Evolutionary conservation across 2,329 filamentous ascomycete genomes (phyloP), one percentile per base, ranked within the genome.

Genomic region (Pleomassaria siparia): DNA sequence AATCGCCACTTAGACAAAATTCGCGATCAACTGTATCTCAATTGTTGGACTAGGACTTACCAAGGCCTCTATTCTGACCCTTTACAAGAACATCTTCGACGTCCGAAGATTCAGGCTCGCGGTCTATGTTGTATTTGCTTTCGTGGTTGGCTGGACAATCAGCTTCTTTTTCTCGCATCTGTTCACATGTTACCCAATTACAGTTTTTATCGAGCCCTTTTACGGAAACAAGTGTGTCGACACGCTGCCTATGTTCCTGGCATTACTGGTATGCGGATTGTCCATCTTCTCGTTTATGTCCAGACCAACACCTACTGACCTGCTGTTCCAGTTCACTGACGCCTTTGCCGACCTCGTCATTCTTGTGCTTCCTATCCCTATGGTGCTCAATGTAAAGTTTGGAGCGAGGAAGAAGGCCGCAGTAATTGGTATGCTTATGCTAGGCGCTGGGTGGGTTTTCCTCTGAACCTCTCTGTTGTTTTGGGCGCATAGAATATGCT

Each of bases 81-180:
- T 64, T 26, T 66, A 66, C 49, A 62, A 58, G 33, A 59, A 59
- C 33, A 63, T 68, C 22, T 63, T 68, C 43, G 47, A 53, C 7
- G 50, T 58, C 8, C 54, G 36, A 29, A 60, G 53, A 18, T 59
- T 58, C 36, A 53, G 53, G 11, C 50, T 62, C 8, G 46, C 47
- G 6, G 55, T 67, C 18, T 57, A 56, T 28, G n/a, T 46, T 15
- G 53, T 58, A 20, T 54, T 62, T 24, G 56, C 33, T 2, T 49
- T 59, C 13, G 56, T 64, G 8, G 43, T 60, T 18, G 42, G 43
- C 32, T 66, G 62, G 62, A 59, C 59, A 4, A 26, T 64, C 30
- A 50, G 54, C 45, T 63, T 64, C 43, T 49, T 55, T 8, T 51
- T 59, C 39, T 56, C 55, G 8, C 54, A 60, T 48, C 50, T 65